Conservation (phyloP, 352 stramenopile genomes). For the Phytophthora sp. region DNA sequence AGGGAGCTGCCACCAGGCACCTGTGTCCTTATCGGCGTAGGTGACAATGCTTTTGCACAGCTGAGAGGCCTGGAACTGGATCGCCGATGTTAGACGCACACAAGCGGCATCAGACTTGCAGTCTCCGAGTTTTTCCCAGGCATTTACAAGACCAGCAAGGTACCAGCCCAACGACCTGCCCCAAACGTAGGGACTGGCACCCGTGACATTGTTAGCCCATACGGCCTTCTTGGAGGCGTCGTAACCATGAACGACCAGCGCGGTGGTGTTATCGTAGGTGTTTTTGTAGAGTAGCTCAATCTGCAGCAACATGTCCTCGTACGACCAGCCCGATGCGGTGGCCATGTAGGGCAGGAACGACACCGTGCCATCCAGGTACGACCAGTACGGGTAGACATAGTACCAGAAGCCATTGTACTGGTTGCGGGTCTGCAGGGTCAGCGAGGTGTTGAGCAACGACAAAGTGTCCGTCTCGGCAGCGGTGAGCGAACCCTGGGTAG, state of each 20-base stretch:
- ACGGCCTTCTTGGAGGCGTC: slow-evolving; percentile 32
- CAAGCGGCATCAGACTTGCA: slow-evolving; percentile 17
- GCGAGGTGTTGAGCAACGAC: slow-evolving; percentile 17
- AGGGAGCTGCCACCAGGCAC: slow-evolving; percentile 34
- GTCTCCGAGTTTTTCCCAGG: slow-evolving; percentile 23
- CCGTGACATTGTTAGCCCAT: slow-evolving; percentile 32
- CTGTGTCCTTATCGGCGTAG: slow-evolving; percentile 22
- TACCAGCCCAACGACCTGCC: slow-evolving; percentile 33
- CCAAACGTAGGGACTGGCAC: slow-evolving; percentile 30
- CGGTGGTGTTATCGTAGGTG: slow-evolving; percentile 26
- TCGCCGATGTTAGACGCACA: slow-evolving; percentile 3
- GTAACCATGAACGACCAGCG: slow-evolving; percentile 27
- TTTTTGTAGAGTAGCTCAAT: slow-evolving; percentile 32
- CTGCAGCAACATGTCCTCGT: slow-evolving; percentile 34
- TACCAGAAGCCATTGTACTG: slow-evolving; percentile 38
- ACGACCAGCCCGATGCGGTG: slow-evolving; percentile 25
- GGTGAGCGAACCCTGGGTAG: slow-evolving; percentile 16
- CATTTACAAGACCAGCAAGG: slow-evolving; percentile 30
- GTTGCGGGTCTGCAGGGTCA: slow-evolving; percentile 32
- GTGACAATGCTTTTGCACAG: slow-evolving; percentile 22
- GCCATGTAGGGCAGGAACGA: slow-evolving; percentile 40
- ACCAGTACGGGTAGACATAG: slow-evolving; percentile 37
- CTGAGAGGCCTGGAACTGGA: slow-evolving; percentile 22
- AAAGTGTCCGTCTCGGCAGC: slow-evolving; percentile 15
- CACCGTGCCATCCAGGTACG: slow-evolving; percentile 33